Evolutionary conservation across 176 grass and related monocot genomes (phyloP), one percentile per base, ranked within the genome.

Genomic region (Poa annua): DNA sequence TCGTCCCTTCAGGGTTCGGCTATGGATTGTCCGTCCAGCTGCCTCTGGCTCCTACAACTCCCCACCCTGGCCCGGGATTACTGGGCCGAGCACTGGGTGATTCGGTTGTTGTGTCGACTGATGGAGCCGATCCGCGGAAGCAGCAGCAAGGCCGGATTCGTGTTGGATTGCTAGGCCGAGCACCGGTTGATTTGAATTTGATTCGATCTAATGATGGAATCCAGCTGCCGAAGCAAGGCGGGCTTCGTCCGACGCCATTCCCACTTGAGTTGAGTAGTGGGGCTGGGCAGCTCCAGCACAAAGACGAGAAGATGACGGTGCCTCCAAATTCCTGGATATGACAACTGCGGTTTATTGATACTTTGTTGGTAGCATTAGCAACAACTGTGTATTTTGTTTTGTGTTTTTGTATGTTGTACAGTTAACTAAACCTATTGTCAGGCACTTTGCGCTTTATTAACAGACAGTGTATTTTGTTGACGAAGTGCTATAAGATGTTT

Each of bases 1-100:
- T 80, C 11, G 52, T 70, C 21, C 87, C 90, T 45, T 92, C 87
- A 4, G 80, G 74, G 51, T 89, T 61, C 26, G 71, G 80, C 19
- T 85, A 85, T 16, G 78, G 62, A 9, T 66, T 80, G 44, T 67
- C 79, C 1, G 33, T 75, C 32, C 52, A 32, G 16, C 51, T 81
- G 20, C 71, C 59, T 4, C 75, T 15, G 4, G 60, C 59, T 4
- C 75, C 24, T 5, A 54, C 24, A 45, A 25, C 63, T 69, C 48
- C 86, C 63, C 61, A 71, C 3, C 36, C 10, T 77, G 50, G 66
- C n/a, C 57, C 13, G 7, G 83, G 87, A 60, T 66, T 86, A 21
- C 59, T 81, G 39, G 80, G 87, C 9, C 81, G 22, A 34, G 34
- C 29, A 7, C 83, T 72, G 42, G 25, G 35, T 4, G 76, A 89